Conservation (phyloP, 371 early-diverging fungal species). For the Gilbertella persicaria region DNA sequence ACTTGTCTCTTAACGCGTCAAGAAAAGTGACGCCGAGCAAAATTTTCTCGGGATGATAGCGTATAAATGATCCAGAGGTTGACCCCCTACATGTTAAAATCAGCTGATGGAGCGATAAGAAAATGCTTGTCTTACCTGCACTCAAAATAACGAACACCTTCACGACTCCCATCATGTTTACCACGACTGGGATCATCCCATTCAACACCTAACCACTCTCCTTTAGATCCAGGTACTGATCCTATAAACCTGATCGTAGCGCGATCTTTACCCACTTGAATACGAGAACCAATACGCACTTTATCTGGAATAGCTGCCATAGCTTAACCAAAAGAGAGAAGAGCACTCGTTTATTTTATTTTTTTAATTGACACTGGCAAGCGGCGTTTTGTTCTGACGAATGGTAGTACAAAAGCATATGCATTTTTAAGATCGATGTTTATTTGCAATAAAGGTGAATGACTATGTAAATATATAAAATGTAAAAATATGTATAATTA, state of each 20-base stretch:
- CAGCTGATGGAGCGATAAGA: not conserved
- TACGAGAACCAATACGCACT: constrained; percentile 33
- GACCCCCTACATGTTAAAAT: constrained; percentile 12
- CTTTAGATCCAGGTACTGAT: constrained; percentile 53
- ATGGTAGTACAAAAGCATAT: too few species aligned
- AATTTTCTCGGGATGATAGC: constrained; percentile 57
- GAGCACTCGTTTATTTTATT: not conserved
- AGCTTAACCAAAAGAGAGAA: not conserved
- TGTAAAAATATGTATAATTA: constrained; percentile 22
- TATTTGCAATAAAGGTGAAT: not conserved
- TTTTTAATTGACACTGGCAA: not conserved
- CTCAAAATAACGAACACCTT: constrained; percentile 67
- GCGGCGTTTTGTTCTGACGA: too few species aligned
- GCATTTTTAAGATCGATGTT: not conserved
- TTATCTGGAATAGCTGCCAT: constrained; percentile 1
- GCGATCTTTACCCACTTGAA: constrained; percentile 44
- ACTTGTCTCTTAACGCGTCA: constrained; percentile 56
- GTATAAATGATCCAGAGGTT: constrained; percentile 79
- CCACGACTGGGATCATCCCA: constrained; percentile 84
- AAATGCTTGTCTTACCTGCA: constrained; percentile 48
- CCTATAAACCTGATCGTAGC: constrained; percentile 76
- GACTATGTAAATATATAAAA: not conserved
- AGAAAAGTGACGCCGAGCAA: constrained; percentile 53
- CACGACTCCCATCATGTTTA: constrained; percentile 78
- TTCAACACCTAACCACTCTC: constrained; percentile 89